Evolutionary conservation across 768 basidiomycete species (phyloP).

Genomic region (Tulasnella sp.): DNA sequence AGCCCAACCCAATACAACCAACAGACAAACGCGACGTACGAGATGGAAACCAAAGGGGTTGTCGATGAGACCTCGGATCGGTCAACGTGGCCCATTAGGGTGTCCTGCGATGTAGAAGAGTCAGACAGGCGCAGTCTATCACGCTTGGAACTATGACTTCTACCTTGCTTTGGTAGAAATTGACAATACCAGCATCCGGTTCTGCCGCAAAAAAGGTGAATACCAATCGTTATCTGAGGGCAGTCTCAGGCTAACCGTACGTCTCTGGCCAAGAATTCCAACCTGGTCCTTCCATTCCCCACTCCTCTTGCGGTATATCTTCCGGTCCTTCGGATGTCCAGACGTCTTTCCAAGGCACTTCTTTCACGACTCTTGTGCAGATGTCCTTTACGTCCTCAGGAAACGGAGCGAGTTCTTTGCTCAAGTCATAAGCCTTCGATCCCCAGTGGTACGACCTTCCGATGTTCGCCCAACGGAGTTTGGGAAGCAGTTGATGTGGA

Average conservation of each 20-base stretch:
- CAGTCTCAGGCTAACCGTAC: slow-evolving; percentile 56
- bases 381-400: slow-evolving; percentile 51
- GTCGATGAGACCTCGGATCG: slow-evolving; percentile 91
- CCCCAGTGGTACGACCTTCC: slow-evolving; percentile 98
- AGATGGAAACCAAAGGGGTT: slow-evolving; percentile 88
- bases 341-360: slow-evolving; percentile 67
- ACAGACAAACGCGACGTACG: slow-evolving; percentile 51
- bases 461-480: slow-evolving; percentile 92
- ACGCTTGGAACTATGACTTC: neutral
- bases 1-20: neutral
- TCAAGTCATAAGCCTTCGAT: slow-evolving; percentile 90
- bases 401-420: slow-evolving; percentile 60
- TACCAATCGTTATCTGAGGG: neutral
- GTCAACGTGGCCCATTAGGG: slow-evolving; percentile 97
- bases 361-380: slow-evolving; percentile 58
- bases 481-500: slow-evolving; percentile 58
- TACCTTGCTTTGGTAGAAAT: slow-evolving; percentile 84
- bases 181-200: slow-evolving; percentile 95
- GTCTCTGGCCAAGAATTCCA: slow-evolving; percentile 73
- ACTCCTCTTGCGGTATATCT: slow-evolving; percentile 37
- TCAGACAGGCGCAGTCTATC: slow-evolving; percentile 2
- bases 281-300: slow-evolving; percentile 48
- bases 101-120: slow-evolving; percentile 49
- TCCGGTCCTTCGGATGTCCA: slow-evolving; percentile 40
- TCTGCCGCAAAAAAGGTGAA: slow-evolving; percentile 44